phyloP scores from a whole-genome alignment of 805 yeast genomes.

The Hanseniaspora meyeri region DNA sequence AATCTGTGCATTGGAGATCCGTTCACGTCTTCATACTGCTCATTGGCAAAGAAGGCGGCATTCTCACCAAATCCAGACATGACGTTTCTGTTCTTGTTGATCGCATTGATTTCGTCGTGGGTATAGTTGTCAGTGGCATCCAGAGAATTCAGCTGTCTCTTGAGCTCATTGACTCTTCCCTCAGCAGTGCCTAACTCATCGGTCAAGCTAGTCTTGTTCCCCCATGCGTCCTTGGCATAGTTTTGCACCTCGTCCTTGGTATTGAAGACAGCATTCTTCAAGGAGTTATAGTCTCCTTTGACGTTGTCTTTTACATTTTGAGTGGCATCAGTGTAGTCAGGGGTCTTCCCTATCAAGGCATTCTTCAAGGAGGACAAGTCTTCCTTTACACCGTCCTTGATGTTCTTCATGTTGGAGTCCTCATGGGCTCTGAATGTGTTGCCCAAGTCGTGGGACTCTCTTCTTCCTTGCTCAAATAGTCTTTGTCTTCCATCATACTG shows the following conservation, averaged over 20 bases:
- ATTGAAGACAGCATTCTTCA: slow-evolving; percentile 16
- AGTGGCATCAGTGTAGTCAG: neutral
- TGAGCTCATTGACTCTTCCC: slow-evolving; percentile 13
- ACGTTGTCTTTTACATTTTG: slow-evolving; percentile 14
- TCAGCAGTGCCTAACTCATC: slow-evolving; percentile 1
- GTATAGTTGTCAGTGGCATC: neutral
- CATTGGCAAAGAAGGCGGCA: slow-evolving; percentile 20
- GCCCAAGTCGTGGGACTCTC: neutral
- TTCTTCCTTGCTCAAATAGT: neutral
- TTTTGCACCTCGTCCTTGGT: slow-evolving; percentile 1
- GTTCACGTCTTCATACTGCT: slow-evolving; percentile 17
- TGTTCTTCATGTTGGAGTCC: slow-evolving; percentile 12
- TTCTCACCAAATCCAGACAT: slow-evolving; percentile 23
- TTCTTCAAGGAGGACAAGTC: slow-evolving; percentile 16
- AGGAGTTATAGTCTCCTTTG: slow-evolving; percentile 14
- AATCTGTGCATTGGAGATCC: slow-evolving; percentile 8
- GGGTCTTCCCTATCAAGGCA: slow-evolving; percentile 14
- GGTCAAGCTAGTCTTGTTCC: neutral
- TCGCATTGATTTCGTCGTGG: slow-evolving; percentile 2
- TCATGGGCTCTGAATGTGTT: neutral
- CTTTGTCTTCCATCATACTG: slow-evolving; percentile 12
- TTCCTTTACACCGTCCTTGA: slow-evolving; percentile 17
- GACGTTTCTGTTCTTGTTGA: neutral
- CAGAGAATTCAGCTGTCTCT: slow-evolving; percentile 2
- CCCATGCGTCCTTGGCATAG: neutral